phyloP scores from a whole-genome alignment of 306 rosid genomes.

The Luffa aegyptiaca region DNA sequence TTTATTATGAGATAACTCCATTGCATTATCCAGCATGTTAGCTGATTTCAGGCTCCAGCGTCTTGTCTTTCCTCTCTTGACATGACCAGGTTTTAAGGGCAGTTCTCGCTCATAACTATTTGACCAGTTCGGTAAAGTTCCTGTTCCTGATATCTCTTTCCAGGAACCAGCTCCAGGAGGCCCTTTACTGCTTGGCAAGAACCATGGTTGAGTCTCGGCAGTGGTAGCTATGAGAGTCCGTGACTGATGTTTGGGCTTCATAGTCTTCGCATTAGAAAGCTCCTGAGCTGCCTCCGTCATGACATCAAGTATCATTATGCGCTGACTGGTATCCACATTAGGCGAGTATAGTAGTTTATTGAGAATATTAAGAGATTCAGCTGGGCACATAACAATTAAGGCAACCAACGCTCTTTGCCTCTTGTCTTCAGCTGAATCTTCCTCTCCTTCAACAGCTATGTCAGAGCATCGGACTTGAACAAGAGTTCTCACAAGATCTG shows the following conservation, averaged over 20 bases:
- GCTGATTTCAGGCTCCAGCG: conserved; percentile 59
- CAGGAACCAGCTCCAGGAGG: conserved; percentile 73
- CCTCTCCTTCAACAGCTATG: conserved; percentile 82
- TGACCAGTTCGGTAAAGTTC: conserved; percentile 70
- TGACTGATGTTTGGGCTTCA: conserved; percentile 42
- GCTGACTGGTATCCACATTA: conserved; percentile 78
- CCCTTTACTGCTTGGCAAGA: conserved; percentile 70
- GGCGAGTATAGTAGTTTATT: conserved; percentile 83
- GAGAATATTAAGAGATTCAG: conserved; percentile 59
- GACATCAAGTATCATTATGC: conserved; percentile 81
- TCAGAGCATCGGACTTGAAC: conserved; percentile 91
- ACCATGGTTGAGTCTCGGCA: conserved; percentile 77
- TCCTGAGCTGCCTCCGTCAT: conserved; percentile 95
- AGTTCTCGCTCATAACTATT: conserved; percentile 82
- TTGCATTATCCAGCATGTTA: conserved; percentile 29
- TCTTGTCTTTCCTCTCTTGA: conserved; percentile 71
- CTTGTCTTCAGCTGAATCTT: conserved; percentile 77
- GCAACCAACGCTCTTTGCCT: conserved; percentile 79
- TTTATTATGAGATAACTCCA: conserved; percentile 72
- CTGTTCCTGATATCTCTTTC: conserved; percentile 66
- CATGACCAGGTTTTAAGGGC: conserved; percentile 47
- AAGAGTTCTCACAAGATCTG: conserved; percentile 72
- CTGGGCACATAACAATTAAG: conserved; percentile 59
- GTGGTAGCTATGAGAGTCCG: conserved; percentile 58
- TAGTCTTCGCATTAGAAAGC: conserved; percentile 54